Conservation (phyloP, 78 protist genomes). For the Salpingoeca rosetta region DNA sequence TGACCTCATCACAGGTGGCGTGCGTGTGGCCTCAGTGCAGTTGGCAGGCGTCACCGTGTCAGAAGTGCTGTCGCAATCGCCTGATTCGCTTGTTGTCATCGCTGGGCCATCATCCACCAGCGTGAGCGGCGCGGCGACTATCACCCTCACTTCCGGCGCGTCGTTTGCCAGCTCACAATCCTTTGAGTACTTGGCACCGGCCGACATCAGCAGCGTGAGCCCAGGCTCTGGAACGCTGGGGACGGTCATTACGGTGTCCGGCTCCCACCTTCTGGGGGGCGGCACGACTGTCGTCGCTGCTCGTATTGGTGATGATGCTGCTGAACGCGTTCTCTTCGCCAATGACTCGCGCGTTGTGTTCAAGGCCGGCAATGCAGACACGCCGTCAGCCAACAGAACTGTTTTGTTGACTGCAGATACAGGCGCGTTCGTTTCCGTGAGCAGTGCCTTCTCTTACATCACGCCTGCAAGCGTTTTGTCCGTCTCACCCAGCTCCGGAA, state of each 20-base stretch:
- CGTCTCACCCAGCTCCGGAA: no score
- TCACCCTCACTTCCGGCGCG: no score
- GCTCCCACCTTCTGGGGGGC: background rate
- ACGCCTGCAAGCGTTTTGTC: no score
- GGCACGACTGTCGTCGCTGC: background rate
- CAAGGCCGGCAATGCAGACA: no score
- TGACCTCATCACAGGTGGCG: background rate
- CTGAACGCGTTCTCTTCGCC: background rate
- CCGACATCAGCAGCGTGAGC: background rate
- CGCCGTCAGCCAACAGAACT: no score
- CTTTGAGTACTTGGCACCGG: background rate
- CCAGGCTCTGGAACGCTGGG: background rate
- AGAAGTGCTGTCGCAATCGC: background rate
- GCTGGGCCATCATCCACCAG: no score
- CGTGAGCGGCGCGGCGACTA: no score
- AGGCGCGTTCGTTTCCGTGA: no score
- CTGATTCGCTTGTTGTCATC: no score
- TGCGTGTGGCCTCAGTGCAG: background rate
- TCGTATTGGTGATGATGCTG: no score
- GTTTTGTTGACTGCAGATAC: no score
- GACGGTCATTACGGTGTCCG: background rate
- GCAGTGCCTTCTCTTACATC: no score
- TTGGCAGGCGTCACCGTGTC: background rate
- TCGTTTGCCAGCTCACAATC: background rate
- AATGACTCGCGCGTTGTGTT: background rate